phyloP scores from a whole-genome alignment of 306 rosid species.

The Gastrolobium bilobum region DNA sequence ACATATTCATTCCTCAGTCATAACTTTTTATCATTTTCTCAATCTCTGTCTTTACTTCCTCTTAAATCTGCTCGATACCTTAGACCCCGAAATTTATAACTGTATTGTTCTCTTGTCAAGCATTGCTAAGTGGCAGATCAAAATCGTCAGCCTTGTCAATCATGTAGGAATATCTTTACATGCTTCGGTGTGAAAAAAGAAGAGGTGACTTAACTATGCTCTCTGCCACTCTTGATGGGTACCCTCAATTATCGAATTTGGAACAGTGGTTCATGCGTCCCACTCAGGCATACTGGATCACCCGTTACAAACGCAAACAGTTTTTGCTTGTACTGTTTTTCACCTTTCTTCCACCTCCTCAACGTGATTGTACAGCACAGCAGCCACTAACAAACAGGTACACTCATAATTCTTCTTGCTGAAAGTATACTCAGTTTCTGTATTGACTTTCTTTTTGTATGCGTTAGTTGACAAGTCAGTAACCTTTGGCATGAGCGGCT shows the following conservation, averaged over 20 bases:
- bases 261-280: slow-evolving; percentile 26
- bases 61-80: background rate
- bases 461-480: background rate
- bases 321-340: background rate
- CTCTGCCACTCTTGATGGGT: background rate
- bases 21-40: background rate
- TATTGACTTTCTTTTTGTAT: background rate
- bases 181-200: background rate
- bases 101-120: background rate
- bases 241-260: background rate
- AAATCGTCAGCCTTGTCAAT: background rate
- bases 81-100: background rate
- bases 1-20: background rate
- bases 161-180: slow-evolving; percentile 1
- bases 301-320: background rate
- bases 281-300: background rate
- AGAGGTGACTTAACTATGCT: background rate
- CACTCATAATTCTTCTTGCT: background rate
- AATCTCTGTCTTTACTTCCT: too few species aligned
- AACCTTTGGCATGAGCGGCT: background rate
- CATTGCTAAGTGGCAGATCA: background rate
- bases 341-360: slow-evolving; percentile 16
- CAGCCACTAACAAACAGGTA: background rate
- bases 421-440: background rate
- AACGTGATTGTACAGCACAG: background rate